Evolutionary conservation across 169 alveolate species (phyloP).

Genomic region (Cryptosporidium sp.): DNA sequence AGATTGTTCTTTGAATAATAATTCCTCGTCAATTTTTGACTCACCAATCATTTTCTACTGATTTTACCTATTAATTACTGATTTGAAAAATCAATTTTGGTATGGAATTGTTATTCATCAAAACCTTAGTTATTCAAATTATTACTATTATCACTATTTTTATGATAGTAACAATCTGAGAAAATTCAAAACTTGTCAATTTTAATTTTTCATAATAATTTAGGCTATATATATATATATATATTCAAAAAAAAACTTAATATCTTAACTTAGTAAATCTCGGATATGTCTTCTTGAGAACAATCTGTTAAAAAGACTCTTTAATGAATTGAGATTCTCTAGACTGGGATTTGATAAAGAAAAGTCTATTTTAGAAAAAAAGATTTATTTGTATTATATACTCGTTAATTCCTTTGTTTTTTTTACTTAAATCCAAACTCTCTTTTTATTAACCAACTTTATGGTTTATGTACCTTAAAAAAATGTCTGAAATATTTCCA

Average conservation of each 20-base stretch:
- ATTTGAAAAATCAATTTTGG: background rate
- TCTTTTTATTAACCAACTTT: background rate
- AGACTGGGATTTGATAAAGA: background rate
- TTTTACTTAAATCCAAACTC: background rate
- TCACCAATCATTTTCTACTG: background rate
- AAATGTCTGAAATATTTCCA: no score
- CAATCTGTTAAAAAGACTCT: no score
- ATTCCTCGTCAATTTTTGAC: constrained; percentile 12
- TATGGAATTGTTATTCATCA: background rate
- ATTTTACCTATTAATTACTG: background rate
- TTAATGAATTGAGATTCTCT: no score
- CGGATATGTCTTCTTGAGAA: background rate
- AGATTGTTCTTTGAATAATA: background rate
- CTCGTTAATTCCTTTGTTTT: no score
- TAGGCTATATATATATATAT: background rate
- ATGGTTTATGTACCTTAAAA: background rate
- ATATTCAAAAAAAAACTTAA: background rate
- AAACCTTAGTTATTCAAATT: background rate
- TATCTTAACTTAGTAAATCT: background rate
- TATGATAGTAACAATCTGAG: background rate
- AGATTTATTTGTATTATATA: no score
- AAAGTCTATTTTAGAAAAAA: no score
- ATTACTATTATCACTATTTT: background rate
- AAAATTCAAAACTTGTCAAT: background rate
- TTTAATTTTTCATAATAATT: constrained; percentile 5